Conservation (phyloP, 768 basidiomycete species). For the Hericium coralloides region DNA sequence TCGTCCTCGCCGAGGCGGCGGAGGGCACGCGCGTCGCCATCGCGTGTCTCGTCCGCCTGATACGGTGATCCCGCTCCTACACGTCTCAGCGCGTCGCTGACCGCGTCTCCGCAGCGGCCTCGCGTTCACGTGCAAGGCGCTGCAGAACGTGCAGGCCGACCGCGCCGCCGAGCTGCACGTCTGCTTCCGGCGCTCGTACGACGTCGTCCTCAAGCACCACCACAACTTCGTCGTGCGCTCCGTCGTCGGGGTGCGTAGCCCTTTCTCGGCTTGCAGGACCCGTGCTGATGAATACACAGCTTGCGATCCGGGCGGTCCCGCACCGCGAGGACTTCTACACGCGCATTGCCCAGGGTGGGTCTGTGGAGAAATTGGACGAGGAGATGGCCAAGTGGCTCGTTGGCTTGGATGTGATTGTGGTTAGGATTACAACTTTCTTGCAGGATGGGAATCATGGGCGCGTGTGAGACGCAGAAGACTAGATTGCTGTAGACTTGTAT, state of each 20-base stretch:
- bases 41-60: conserved; percentile 54
- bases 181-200: conserved; percentile 67
- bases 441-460: conserved; percentile 47
- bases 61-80: conserved; percentile 37
- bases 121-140: conserved; percentile 56
- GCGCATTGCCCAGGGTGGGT: conserved; percentile 51
- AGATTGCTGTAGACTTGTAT: too few species aligned
- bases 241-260: conserved; percentile 49
- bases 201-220: conserved; percentile 56
- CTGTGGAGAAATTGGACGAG: conserved; percentile 41
- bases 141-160: conserved; percentile 57
- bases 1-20: conserved; percentile 43
- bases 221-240: conserved; percentile 61
- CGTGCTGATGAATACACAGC: conserved; percentile 15
- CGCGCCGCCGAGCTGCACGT: conserved; percentile 43
- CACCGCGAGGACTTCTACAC: conserved; percentile 53
- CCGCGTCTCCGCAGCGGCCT: conserved; percentile 40
- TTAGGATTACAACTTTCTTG: conserved; percentile 43
- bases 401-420: conserved; percentile 45
- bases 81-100: conserved; percentile 1
- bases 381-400: conserved; percentile 54
- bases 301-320: conserved; percentile 45
- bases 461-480: conserved; percentile 24
- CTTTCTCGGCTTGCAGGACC: conserved; percentile 5
- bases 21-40: conserved; percentile 41